These are phyloP conservation scores for Nasturtium officinale DNA, from an alignment of 345 rosid genomes.

Conservation along the genomic window DNA sequence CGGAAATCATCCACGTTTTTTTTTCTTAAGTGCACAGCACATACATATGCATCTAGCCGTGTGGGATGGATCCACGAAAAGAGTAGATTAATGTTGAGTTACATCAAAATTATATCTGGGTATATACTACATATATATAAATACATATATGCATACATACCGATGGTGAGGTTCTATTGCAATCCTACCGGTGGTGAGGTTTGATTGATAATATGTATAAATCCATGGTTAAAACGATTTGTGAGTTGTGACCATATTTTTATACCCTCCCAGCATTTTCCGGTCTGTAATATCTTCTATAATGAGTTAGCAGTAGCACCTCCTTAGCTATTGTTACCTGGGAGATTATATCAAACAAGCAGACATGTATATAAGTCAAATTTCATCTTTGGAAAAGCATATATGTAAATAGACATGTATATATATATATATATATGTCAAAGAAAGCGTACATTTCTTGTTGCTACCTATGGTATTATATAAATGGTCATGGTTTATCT, in stretches of 20 bases:
- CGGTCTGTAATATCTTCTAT: slow-evolving; percentile 22
- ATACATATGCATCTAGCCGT: slow-evolving; percentile 31
- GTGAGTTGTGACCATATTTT: neutral
- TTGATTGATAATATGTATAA: slow-evolving; percentile 13
- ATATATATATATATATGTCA: no score
- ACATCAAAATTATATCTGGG: slow-evolving; percentile 29
- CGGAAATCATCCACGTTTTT: slow-evolving; percentile 13
- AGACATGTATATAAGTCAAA: slow-evolving; percentile 20
- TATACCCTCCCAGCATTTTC: neutral
- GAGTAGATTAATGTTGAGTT: slow-evolving; percentile 25
- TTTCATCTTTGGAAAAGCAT: neutral
- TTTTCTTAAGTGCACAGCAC: slow-evolving; percentile 7
- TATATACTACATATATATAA: slow-evolving; percentile 1
- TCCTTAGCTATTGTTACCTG: slow-evolving; percentile 31
- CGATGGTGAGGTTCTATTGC: slow-evolving; percentile 9
- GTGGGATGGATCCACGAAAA: slow-evolving; percentile 3
- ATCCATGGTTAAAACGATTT: neutral
- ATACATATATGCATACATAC: slow-evolving; percentile 15
- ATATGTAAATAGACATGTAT: neutral
- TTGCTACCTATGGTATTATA: no score
- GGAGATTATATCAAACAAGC: slow-evolving; percentile 17
- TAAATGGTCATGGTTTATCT: no score
- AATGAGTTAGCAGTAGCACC: slow-evolving; percentile 22
- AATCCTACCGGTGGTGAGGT: slow-evolving; percentile 12
- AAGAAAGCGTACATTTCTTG: no score